phyloP scores from a whole-genome alignment of 176 grass and related monocot species.

The Tillandsia fasciculata region DNA sequence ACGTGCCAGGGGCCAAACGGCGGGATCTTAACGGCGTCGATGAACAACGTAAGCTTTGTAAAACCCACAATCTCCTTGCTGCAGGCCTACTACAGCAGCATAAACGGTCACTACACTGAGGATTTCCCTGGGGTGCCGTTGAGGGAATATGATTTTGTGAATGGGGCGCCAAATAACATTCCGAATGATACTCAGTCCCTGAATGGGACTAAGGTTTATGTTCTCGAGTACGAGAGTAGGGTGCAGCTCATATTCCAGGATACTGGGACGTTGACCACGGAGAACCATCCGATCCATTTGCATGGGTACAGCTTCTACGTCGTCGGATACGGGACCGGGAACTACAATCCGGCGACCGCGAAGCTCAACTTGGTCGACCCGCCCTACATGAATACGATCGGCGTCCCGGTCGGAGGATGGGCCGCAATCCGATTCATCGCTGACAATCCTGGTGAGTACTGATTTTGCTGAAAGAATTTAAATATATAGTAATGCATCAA shows the following conservation, averaged over 20 bases:
- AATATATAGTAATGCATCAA: too few relatives aligned
- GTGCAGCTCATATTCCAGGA: constrained; percentile 25
- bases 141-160: constrained; percentile 19
- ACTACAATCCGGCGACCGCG: constrained; percentile 17
- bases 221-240: constrained; percentile 20
- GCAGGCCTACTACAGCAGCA: constrained; percentile 20
- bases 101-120: constrained; percentile 19
- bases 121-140: constrained; percentile 23
- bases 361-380: constrained; percentile 29
- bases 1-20: constrained; percentile 20
- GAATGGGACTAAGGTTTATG: constrained; percentile 23
- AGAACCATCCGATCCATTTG: constrained; percentile 34
- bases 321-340: constrained; percentile 22
- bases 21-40: constrained; percentile 14
- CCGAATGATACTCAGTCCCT: constrained; percentile 21
- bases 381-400: constrained; percentile 31
- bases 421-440: constrained; percentile 28
- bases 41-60: constrained; percentile 27
- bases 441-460: constrained; percentile 27
- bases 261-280: constrained; percentile 15
- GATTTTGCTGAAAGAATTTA: background rate
- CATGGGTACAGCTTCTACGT: constrained; percentile 28
- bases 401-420: constrained; percentile 30
- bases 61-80: constrained; percentile 20
- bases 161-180: constrained; percentile 20